These are phyloP conservation scores for Lasiosphaeria ovina DNA, from an alignment of 495 filamentous ascomycete genomes.

Conservation along the genomic window DNA sequence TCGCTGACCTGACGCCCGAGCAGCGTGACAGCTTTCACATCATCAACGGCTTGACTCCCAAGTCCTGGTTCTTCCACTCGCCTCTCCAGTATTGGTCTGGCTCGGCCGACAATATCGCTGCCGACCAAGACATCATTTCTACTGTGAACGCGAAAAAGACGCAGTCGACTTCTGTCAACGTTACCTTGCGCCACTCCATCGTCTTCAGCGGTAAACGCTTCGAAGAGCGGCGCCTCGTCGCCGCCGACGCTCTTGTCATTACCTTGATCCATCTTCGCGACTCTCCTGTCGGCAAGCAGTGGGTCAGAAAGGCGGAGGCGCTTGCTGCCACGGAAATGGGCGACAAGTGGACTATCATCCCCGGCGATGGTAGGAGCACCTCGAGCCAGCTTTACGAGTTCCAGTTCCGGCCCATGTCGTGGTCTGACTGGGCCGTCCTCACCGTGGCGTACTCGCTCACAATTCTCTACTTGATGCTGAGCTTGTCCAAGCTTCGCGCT, in stretches of 20 bases:
- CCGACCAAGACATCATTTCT: slow-evolving; percentile 56
- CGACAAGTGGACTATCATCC: slow-evolving; percentile 60
- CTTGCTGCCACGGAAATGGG: slow-evolving; percentile 41
- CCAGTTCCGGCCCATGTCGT: slow-evolving; percentile 64
- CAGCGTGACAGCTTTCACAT: slow-evolving; percentile 51
- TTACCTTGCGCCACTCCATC: slow-evolving; percentile 67
- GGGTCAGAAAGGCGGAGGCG: slow-evolving; percentile 52
- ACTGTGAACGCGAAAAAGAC: slow-evolving; percentile 61
- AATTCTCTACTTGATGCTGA: slow-evolving; percentile 55
- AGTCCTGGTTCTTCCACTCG: slow-evolving; percentile 67
- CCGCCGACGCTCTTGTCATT: slow-evolving; percentile 71
- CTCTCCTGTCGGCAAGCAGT: slow-evolving; percentile 55
- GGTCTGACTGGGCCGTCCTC: slow-evolving; percentile 56
- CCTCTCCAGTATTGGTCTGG: slow-evolving; percentile 74
- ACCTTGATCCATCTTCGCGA: slow-evolving; percentile 63
- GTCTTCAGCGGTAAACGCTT: slow-evolving; percentile 75
- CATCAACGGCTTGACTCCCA: slow-evolving; percentile 49
- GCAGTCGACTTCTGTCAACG: slow-evolving; percentile 58
- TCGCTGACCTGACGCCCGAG: slow-evolving; percentile 32
- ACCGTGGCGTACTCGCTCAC: slow-evolving; percentile 59
- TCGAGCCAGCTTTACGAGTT: slow-evolving; percentile 66
- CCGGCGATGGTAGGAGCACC: slow-evolving; percentile 48
- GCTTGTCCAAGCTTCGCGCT: slow-evolving; percentile 59
- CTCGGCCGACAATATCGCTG: slow-evolving; percentile 50
- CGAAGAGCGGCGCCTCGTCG: slow-evolving; percentile 56